Evolutionary conservation across 495 filamentous ascomycete species (phyloP).

Genomic region (Tuber brumale): DNA sequence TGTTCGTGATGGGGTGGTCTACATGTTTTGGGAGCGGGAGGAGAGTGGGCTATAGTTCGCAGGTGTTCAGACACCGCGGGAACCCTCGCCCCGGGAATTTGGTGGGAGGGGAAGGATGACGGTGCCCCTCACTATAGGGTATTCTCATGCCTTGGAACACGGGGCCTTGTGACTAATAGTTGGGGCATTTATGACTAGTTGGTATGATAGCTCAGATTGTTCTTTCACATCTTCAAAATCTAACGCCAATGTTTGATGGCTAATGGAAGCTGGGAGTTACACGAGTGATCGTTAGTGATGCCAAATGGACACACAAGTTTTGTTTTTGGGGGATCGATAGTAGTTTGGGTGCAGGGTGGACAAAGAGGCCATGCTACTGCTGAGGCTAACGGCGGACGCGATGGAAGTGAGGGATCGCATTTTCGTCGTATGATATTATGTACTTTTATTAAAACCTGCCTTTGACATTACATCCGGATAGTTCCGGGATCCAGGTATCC

Average conservation of each 20-base stretch:
- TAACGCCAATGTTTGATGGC: background rate
- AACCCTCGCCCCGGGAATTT: background rate
- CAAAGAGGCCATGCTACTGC: background rate
- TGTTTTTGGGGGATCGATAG: background rate
- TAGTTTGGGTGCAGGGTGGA: background rate
- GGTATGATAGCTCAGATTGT: background rate
- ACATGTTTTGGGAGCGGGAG: too few relatives aligned
- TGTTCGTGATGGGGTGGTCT: too few relatives aligned
- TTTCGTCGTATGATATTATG: background rate
- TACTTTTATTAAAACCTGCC: background rate
- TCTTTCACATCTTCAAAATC: background rate
- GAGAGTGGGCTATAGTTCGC: background rate
- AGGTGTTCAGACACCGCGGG: too few relatives aligned
- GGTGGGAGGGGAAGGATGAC: too few relatives aligned
- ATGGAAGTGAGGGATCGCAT: background rate
- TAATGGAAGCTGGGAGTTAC: background rate
- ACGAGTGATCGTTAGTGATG: background rate
- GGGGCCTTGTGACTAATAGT: too few relatives aligned
- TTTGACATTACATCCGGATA: background rate
- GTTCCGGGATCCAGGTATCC: background rate
- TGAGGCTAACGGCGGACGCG: too few relatives aligned
- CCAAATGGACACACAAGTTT: background rate
- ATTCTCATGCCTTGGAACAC: too few relatives aligned
- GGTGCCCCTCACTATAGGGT: too few relatives aligned
- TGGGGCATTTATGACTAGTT: too few relatives aligned